phyloP scores from a whole-genome alignment of 2,329 filamentous ascomycete species.

The Botrytis deweyae region DNA sequence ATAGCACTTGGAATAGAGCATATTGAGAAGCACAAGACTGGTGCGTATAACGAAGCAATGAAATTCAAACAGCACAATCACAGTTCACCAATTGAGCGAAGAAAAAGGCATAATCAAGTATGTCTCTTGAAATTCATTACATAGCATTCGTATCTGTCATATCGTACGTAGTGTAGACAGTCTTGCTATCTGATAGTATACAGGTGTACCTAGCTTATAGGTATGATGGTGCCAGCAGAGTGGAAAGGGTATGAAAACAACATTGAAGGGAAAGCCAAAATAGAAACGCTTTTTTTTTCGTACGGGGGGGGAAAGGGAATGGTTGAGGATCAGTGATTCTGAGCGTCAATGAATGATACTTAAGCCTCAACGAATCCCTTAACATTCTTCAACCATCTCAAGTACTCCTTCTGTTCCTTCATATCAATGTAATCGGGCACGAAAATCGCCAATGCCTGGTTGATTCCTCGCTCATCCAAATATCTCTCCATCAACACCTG shows the following conservation, averaged over 20 bases:
- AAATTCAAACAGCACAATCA: neutral
- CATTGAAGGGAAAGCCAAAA: conserved; percentile 25
- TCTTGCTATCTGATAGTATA: conserved; percentile 18
- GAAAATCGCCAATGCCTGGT: conserved; percentile 81
- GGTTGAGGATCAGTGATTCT: neutral
- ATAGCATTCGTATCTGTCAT: conserved; percentile 7
- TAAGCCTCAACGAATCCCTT: conserved; percentile 80
- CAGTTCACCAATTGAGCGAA: neutral
- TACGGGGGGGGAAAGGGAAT: neutral
- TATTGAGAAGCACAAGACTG: neutral
- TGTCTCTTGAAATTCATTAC: conserved; percentile 5
- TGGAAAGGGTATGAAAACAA: conserved; percentile 30
- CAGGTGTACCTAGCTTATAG: neutral
- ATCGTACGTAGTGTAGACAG: conserved; percentile 3
- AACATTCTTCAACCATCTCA: conserved; percentile 83
- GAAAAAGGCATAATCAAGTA: conserved; percentile 10
- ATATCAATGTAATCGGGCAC: conserved; percentile 94
- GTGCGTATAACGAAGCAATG: neutral
- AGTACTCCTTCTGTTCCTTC: conserved; percentile 98
- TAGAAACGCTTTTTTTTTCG: conserved; percentile 14
- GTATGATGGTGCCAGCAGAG: neutral
- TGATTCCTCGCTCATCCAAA: conserved; percentile 91
- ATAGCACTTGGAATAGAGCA: neutral
- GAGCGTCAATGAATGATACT: conserved; percentile 14
- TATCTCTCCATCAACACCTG: conserved; percentile 90